Evolutionary conservation across 805 yeast genomes (phyloP).

Genomic region (Ogataea saltuana): DNA sequence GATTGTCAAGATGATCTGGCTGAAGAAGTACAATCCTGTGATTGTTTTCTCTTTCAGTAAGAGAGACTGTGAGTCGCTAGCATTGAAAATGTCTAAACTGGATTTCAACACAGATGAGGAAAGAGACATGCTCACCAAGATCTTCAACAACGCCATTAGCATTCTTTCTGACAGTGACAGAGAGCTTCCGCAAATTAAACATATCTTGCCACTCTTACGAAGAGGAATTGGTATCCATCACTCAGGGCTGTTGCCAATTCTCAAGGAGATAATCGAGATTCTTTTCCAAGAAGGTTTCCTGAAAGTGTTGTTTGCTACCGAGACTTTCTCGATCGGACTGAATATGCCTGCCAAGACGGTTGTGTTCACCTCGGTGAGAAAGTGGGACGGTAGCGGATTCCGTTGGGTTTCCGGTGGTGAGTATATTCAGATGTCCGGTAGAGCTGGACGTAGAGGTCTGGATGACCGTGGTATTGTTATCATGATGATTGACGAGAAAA

Average conservation of each 20-base stretch:
- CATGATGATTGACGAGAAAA: conserved; percentile 98
- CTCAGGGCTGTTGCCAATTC: conserved; percentile 87
- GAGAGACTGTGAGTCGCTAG: conserved; percentile 93
- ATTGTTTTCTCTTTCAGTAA: conserved; percentile 98
- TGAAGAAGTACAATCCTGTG: conserved; percentile 94
- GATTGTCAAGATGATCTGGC: conserved; percentile 97
- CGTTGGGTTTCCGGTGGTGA: conserved; percentile 99
- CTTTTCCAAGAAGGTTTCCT: conserved; percentile 94
- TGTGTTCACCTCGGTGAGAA: conserved; percentile 94
- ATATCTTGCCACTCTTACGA: conserved; percentile 80
- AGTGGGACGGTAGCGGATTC: conserved; percentile 97
- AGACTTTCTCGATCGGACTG: conserved; percentile 95
- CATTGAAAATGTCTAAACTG: conserved; percentile 91
- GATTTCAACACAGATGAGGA: conserved; percentile 95
- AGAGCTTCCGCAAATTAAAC: conserved; percentile 92
- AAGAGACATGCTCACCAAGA: conserved; percentile 85
- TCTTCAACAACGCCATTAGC: conserved; percentile 86
- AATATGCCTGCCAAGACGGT: conserved; percentile 99
- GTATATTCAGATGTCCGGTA: conserved; percentile 98
- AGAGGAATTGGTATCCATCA: conserved; percentile 99
- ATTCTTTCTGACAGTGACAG: conserved; percentile 87
- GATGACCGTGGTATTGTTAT: conserved; percentile 99
- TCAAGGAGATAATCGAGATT: conserved; percentile 94
- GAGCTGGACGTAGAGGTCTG: conserved; percentile 99
- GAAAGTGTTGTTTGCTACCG: conserved; percentile 95